Conservation (phyloP, 129 eudicot species). For the Centella asiatica region DNA sequence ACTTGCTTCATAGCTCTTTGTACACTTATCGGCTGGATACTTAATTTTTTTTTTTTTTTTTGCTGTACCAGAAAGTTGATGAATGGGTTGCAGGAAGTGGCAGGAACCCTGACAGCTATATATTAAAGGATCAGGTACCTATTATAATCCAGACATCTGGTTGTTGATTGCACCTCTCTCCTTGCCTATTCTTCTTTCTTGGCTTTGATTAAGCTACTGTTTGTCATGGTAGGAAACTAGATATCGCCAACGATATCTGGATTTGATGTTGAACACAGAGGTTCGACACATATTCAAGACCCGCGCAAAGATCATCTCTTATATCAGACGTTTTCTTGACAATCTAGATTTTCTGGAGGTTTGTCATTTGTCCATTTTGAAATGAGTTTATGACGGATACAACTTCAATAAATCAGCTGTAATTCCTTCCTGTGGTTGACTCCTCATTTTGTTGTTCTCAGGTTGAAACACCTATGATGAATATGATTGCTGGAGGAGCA, state of each 20-base stretch:
- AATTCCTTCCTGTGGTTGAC: background rate
- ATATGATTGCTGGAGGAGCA: constrained; percentile 97
- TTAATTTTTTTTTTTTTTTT: constrained; percentile 6
- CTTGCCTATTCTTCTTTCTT: background rate
- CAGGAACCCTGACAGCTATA: constrained; percentile 72
- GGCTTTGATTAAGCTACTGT: background rate
- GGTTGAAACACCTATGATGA: constrained; percentile 99
- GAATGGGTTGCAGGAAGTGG: constrained; percentile 74
- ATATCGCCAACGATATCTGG: constrained; percentile 87
- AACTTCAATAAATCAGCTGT: background rate
- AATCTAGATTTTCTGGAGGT: constrained; percentile 79
- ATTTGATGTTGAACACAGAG: constrained; percentile 73
- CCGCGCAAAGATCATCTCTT: constrained; percentile 55
- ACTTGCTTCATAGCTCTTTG: background rate
- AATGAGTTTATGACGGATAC: background rate
- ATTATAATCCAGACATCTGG: background rate
- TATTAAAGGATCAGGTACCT: constrained; percentile 76
- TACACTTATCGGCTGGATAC: no score
- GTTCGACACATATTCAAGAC: constrained; percentile 80
- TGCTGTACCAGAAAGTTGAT: constrained; percentile 47
- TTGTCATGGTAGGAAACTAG: constrained; percentile 67
- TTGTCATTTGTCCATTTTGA: background rate
- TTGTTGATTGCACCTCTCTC: background rate
- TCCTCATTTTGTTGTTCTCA: constrained; percentile 3
- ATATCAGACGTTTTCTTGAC: constrained; percentile 67